Evolutionary conservation across 1,139 yeast genomes (phyloP), one percentile per base, ranked within the genome.

Genomic region (Blastobotrys malaysiensis): DNA sequence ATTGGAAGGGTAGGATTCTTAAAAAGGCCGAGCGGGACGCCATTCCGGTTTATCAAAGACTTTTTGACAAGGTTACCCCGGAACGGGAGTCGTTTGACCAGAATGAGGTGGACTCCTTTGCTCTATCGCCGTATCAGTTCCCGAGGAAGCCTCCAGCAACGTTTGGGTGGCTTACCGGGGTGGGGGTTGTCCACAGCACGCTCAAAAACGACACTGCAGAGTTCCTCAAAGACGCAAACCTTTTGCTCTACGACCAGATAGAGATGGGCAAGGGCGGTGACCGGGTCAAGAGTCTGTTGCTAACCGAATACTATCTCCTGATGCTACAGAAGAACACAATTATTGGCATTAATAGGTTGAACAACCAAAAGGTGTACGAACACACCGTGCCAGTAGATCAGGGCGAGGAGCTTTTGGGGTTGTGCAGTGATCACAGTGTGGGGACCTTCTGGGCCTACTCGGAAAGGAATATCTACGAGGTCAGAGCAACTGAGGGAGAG

Each of bases 401-500:
- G 9, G 62, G 71, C 20, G 84, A 80, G 52, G 65, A 70, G 22
- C 67, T 84, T 19, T 57, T 78, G 5, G 93, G 93, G 0, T 67
- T 86, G 2, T 70, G 81, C 1, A 78, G 82, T 3, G 98, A 91
- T 66, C 72, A 74, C 52, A 59, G 69, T 2, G 73, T 75, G 21
- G 68, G 74, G 3, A 84, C 88, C 0, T 83, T 72, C 61, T 86
- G 93, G 93, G 69, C 82, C 2, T 82, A 71, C 61, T 77, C 87
- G 0, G 66, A 71, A 21, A 62, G 68, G 1, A 73, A 69, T 49
- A 78, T 88, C 9, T 84, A 77, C 63, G 96, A 95, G 66, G 70
- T 95, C 9, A 61, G 61, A 46, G 77, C 88, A 2, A 74, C 88
- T 9, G 78, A 77, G 31, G 79, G 86, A 61, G 98, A 93, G 66